These are phyloP conservation scores for Paramyrothecium sp. DNA, from an alignment of 2,329 filamentous ascomycete species.

Conservation along the genomic window DNA sequence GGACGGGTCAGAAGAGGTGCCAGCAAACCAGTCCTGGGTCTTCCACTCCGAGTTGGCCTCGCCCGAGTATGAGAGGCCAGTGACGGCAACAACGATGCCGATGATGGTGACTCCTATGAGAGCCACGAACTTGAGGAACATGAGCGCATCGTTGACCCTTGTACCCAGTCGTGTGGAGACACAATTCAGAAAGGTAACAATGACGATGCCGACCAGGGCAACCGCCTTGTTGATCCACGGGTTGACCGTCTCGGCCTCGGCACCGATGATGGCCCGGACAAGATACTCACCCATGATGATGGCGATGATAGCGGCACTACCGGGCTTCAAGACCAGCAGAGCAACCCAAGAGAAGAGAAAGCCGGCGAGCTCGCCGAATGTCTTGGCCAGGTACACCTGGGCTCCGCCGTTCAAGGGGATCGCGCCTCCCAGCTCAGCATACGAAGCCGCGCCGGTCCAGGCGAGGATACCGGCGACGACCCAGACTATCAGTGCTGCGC, in stretches of 20 bases:
- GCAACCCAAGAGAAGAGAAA: slow-evolving; percentile 98
- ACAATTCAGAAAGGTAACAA: slow-evolving; percentile 85
- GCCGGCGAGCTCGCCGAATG: slow-evolving; percentile 88
- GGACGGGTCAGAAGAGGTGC: slow-evolving; percentile 75
- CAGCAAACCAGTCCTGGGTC: slow-evolving; percentile 81
- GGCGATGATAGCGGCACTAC: slow-evolving; percentile 87
- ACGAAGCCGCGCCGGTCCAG: slow-evolving; percentile 94
- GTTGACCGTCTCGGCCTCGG: slow-evolving; percentile 78
- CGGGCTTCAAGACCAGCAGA: slow-evolving; percentile 90
- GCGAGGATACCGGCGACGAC: slow-evolving; percentile 85
- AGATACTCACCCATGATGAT: slow-evolving; percentile 99
- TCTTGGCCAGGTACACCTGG: slow-evolving; percentile 93
- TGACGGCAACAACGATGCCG: slow-evolving; percentile 85
- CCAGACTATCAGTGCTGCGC: slow-evolving; percentile 90
- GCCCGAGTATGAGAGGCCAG: slow-evolving; percentile 77
- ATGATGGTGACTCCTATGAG: slow-evolving; percentile 82
- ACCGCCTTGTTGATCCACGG: slow-evolving; percentile 90
- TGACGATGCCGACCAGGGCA: slow-evolving; percentile 70
- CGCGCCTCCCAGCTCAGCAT: slow-evolving; percentile 91
- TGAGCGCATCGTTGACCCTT: slow-evolving; percentile 84
- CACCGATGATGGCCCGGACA: slow-evolving; percentile 81
- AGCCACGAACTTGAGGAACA: slow-evolving; percentile 95
- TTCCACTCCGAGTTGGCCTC: slow-evolving; percentile 84
- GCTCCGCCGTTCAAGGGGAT: slow-evolving; percentile 94
- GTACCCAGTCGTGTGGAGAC: slow-evolving; percentile 87